phyloP scores from a whole-genome alignment of 2,329 filamentous ascomycete species.

The Trichophyton equinum region DNA sequence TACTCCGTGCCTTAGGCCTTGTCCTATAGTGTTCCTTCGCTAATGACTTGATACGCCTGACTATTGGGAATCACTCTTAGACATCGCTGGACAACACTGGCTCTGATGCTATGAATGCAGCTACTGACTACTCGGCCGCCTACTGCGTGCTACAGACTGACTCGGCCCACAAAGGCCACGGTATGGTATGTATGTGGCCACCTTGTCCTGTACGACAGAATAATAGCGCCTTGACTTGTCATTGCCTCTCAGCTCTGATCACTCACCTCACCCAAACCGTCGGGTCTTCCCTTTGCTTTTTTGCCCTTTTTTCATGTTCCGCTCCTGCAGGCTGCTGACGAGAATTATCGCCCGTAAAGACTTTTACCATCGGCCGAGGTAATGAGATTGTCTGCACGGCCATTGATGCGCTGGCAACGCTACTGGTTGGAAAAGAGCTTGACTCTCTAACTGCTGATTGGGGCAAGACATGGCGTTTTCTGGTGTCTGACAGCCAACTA shows the following conservation, averaged over 20 bases:
- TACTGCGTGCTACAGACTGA: constrained; percentile 86
- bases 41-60: neutral
- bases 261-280: neutral
- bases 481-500: constrained; percentile 82
- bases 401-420: constrained; percentile 64
- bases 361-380: constrained; percentile 49
- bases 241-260: too few relatives aligned
- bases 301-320: neutral
- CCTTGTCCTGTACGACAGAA: too few relatives aligned
- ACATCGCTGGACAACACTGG: constrained; percentile 96
- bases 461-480: constrained; percentile 79
- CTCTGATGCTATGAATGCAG: constrained; percentile 92
- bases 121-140: constrained; percentile 84
- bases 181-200: constrained; percentile 24
- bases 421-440: constrained; percentile 62
- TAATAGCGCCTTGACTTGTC: too few relatives aligned
- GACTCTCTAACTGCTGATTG: constrained; percentile 66
- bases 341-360: constrained; percentile 18
- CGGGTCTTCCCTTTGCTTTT: neutral
- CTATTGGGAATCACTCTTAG: constrained; percentile 19
- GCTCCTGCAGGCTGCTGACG: neutral
- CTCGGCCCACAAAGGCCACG: constrained; percentile 36
- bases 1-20: neutral
- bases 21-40: neutral
- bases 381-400: constrained; percentile 86